A percentile compares a stretch with the other conserved stretches of the same genome.
These are phyloP conservation scores for Lotmaria passim DNA, from an alignment of 208 protist genomes.

Conservation along the genomic window DNA sequence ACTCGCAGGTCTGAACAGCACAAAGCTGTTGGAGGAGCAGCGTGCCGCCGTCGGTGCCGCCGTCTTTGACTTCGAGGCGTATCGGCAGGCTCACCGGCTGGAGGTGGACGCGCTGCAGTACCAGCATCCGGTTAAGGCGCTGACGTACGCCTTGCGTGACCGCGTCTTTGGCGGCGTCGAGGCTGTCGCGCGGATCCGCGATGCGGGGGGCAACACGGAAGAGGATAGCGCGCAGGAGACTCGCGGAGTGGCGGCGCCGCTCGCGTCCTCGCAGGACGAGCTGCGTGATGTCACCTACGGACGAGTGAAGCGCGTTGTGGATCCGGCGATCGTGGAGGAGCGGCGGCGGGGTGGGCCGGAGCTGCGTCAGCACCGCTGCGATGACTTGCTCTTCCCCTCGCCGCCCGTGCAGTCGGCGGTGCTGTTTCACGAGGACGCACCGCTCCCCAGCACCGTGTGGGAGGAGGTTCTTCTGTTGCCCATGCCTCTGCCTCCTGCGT, in stretches of 20 bases:
- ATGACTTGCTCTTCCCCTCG: constrained; percentile 53
- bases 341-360: constrained; percentile 68
- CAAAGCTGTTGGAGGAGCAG: constrained; percentile 56
- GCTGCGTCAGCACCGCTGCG: constrained; percentile 60
- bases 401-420: constrained; percentile 35
- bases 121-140: constrained; percentile 60
- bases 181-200: constrained; percentile 14
- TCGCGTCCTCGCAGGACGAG: constrained; percentile 50
- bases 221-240: background rate
- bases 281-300: constrained; percentile 67
- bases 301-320: constrained; percentile 55
- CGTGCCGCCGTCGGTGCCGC: constrained; percentile 36
- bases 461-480: constrained; percentile 55
- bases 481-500: constrained; percentile 75
- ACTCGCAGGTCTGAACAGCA: constrained; percentile 56
- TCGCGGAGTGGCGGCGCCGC: background rate
- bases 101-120: constrained; percentile 72
- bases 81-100: constrained; percentile 58
- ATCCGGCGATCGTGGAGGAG: constrained; percentile 73
- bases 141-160: constrained; percentile 48
- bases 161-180: constrained; percentile 52
- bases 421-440: constrained; percentile 58
- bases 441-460: constrained; percentile 32
- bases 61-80: constrained; percentile 61
- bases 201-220: background rate